Conservation (phyloP, 176 grass and related monocot species). For the Phoenix dactylifera region DNA sequence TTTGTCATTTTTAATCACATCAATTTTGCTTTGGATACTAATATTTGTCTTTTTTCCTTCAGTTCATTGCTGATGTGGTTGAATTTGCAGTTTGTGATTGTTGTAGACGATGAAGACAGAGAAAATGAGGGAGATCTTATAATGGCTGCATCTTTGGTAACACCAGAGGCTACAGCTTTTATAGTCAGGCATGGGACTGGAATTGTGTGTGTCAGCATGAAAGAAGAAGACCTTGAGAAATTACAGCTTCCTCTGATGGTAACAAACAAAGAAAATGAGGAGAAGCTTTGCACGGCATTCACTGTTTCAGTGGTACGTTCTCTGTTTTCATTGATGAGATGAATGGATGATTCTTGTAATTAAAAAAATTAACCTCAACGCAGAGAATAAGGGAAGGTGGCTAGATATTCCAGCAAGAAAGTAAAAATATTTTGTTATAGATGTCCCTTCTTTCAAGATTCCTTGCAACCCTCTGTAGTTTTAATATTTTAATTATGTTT, state of each 20-base stretch:
- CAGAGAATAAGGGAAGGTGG: too few species aligned
- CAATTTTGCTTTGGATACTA: constrained; percentile 1
- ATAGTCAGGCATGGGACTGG: constrained; percentile 86
- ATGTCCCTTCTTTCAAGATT: too few species aligned
- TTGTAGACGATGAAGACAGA: constrained; percentile 87
- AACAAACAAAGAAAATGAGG: constrained; percentile 82
- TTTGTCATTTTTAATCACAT: constrained; percentile 18
- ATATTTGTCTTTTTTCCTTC: background rate
- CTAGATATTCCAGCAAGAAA: too few species aligned
- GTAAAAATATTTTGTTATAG: too few species aligned
- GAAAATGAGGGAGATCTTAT: constrained; percentile 99
- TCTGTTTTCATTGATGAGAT: background rate
- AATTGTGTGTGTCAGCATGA: constrained; percentile 99
- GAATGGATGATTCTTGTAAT: too few species aligned
- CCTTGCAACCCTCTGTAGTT: too few species aligned
- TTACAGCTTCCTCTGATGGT: constrained; percentile 86
- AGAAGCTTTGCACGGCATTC: constrained; percentile 74
- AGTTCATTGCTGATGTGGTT: constrained; percentile 1
- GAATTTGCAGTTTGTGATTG: constrained; percentile 69
- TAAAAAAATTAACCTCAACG: too few species aligned
- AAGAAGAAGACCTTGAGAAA: constrained; percentile 85
- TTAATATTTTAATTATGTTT: background rate
- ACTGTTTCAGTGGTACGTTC: constrained; percentile 75
- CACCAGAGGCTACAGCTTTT: constrained; percentile 85
- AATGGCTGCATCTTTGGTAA: constrained; percentile 90